Evolutionary conservation across 345 rosid species (phyloP), one percentile per base, ranked within the genome.

Genomic region (Ceriops zippeliana): DNA sequence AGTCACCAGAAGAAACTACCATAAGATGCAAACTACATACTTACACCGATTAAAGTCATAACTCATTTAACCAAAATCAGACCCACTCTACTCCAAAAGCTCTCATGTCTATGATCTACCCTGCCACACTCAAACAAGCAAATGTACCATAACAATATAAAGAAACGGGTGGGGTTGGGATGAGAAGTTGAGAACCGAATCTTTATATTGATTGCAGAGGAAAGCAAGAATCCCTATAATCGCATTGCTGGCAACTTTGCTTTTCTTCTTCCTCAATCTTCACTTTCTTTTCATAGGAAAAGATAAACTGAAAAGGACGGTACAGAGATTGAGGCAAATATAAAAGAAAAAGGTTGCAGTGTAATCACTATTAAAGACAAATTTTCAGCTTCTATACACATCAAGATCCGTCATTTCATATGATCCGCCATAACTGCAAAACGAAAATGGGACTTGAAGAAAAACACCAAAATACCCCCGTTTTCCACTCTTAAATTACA

Each of bases 381-480:
- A 59, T 17, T 62, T 57, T 62, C 53, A 58, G 54, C 67, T 58
- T 53, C 67, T 80, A 53, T 76, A 58, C 68, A 76, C 56, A 70
- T 47, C 64, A 52, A 30, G 70, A 66, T 57, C 31, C 19, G 7
- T 70, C 61, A 37, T 35, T 65, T 57, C 49, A 17, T 0, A 42
- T 67, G 37, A 38, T 69, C 35, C 27, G 34, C 19, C 22, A 51
- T 56, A 27, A 56, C 28, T 46, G 27, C 8, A 11, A 30, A 35
- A 52, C 17, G 9, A 10, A 31, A 37, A 30, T 30, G 15, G 7
- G 15, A 56, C 59, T 51, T 42, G 0, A 34, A 34, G 34, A 6
- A 69, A 64, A 54, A 68, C 71, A 67, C 82, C 89, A 80, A 86
- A 86, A 81, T 86, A 86, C 86, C 86, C 80, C 42, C 72, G 83